Percentiles rank a stretch among this genome's conserved stretches.
These are phyloP conservation scores for Xylaria sp. DNA, from an alignment of 2,329 filamentous ascomycete species.

Conservation along the genomic window DNA sequence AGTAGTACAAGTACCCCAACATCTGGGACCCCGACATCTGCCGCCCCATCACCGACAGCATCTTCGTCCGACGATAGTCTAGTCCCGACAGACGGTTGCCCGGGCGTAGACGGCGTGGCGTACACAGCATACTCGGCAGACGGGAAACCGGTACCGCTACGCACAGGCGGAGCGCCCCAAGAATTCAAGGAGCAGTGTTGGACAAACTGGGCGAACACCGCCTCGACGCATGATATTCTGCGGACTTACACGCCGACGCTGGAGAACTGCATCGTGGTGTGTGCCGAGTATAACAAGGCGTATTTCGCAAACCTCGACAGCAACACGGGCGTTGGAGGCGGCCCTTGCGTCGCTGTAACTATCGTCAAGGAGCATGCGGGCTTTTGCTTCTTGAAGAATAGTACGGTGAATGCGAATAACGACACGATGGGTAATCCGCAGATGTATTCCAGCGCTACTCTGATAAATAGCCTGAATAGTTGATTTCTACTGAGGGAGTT, in stretches of 20 bases:
- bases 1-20: neutral
- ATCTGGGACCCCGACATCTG: neutral
- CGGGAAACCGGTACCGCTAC: slow-evolving; percentile 41
- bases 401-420: slow-evolving; percentile 39
- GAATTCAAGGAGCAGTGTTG: slow-evolving; percentile 44
- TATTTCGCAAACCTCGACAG: slow-evolving; percentile 40
- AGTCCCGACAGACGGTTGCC: slow-evolving; percentile 43
- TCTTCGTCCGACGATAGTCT: slow-evolving; percentile 26
- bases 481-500: neutral
- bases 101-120: slow-evolving; percentile 37
- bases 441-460: slow-evolving; percentile 43
- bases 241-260: slow-evolving; percentile 44
- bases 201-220: slow-evolving; percentile 41
- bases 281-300: slow-evolving; percentile 45
- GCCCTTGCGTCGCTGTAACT: slow-evolving; percentile 44
- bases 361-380: slow-evolving; percentile 43
- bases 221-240: slow-evolving; percentile 42
- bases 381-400: slow-evolving; percentile 47
- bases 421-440: slow-evolving; percentile 42
- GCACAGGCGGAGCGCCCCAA: slow-evolving; percentile 34
- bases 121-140: slow-evolving; percentile 45
- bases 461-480: slow-evolving; percentile 34
- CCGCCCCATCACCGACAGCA: slow-evolving; percentile 23
- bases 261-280: slow-evolving; percentile 46
- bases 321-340: slow-evolving; percentile 42